These are phyloP conservation scores for Tetraselmis chui DNA, from an alignment of 139 green algal species.

Conservation along the genomic window DNA sequence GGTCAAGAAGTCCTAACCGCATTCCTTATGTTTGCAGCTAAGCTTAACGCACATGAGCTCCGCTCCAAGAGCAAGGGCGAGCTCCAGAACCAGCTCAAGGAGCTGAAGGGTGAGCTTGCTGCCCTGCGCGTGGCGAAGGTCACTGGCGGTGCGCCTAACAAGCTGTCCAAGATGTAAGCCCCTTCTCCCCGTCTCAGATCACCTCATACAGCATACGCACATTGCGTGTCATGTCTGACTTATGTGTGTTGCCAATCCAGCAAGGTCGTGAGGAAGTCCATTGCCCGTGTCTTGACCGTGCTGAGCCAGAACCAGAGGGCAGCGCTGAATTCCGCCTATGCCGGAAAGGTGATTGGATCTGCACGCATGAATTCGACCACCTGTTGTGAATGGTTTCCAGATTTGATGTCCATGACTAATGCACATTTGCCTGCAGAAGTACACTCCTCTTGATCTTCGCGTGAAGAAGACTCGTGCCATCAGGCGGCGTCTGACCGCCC, in stretches of 20 bases:
- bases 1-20: too few relatives aligned
- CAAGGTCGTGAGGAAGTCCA: slow-evolving; percentile 94
- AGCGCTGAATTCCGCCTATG: slow-evolving; percentile 68
- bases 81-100: slow-evolving; percentile 85
- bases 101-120: slow-evolving; percentile 92
- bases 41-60: slow-evolving; percentile 93
- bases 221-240: not conserved
- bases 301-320: slow-evolving; percentile 85
- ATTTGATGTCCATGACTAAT: too few relatives aligned
- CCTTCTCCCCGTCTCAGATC: not conserved
- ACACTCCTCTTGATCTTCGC: slow-evolving; percentile 89
- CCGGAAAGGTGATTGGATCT: slow-evolving; percentile 75
- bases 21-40: slow-evolving; percentile 50
- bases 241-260: slow-evolving; percentile 24
- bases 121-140: slow-evolving; percentile 97
- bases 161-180: slow-evolving; percentile 96
- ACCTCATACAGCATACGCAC: not conserved
- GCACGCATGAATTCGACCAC: too few relatives aligned
- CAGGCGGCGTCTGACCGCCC: slow-evolving; percentile 73
- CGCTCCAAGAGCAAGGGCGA: slow-evolving; percentile 90
- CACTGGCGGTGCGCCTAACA: slow-evolving; percentile 97
- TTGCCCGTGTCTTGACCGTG: slow-evolving; percentile 93
- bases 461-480: slow-evolving; percentile 97
- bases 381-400: too few relatives aligned
- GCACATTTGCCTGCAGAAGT: slow-evolving; percentile 56